Conservation (phyloP, 164 flowering plant genomes). For the Piper betle region DNA sequence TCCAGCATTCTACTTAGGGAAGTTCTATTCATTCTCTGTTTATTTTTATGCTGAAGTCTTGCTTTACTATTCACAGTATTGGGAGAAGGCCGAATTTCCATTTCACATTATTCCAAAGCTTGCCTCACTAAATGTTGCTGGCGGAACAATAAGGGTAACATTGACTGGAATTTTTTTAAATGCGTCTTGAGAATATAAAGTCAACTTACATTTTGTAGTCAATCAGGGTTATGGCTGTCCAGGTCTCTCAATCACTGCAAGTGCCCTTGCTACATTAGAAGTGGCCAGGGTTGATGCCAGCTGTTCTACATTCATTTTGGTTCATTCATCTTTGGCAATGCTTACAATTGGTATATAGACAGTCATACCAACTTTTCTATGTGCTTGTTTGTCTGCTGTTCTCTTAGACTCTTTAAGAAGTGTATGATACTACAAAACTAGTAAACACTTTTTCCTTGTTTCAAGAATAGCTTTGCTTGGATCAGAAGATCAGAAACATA, state of each 20-base stretch:
- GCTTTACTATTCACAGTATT: slow-evolving; percentile 35
- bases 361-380: not conserved
- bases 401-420: not conserved
- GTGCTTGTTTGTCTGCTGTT: not conserved
- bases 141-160: slow-evolving; percentile 80
- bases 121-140: slow-evolving; percentile 53
- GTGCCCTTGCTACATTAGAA: slow-evolving; percentile 72
- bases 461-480: slow-evolving; percentile 66
- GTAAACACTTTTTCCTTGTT: slow-evolving; percentile 1
- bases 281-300: slow-evolving; percentile 96
- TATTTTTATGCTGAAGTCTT: not conserved
- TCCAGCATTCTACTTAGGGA: not conserved
- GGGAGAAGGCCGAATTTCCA: slow-evolving; percentile 99
- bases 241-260: slow-evolving; percentile 68
- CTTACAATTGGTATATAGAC: slow-evolving; percentile 69
- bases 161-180: not conserved
- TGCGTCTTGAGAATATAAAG: not conserved
- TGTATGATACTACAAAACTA: not conserved
- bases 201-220: slow-evolving; percentile 6
- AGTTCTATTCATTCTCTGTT: not conserved
- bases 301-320: slow-evolving; percentile 81
- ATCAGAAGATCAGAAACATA: slow-evolving; percentile 82
- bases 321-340: slow-evolving; percentile 94
- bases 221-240: slow-evolving; percentile 92
- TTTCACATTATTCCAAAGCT: slow-evolving; percentile 78